Base-by-base conservation (phyloP, 441 rosid species). In the Populus tomentosa region DNA sequence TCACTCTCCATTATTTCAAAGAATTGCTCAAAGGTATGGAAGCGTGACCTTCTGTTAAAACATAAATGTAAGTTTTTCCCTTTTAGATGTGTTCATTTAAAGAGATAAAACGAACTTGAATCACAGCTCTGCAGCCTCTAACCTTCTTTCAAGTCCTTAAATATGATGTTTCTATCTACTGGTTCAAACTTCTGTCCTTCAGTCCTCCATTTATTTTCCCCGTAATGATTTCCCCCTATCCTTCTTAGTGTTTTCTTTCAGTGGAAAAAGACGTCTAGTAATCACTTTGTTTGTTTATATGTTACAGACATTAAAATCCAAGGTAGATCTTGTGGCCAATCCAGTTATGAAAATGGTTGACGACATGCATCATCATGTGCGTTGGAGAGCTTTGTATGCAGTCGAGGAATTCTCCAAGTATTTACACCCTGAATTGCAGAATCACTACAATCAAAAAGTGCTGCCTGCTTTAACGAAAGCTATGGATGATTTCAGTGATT, bases 361-460 rank as follows among this genome's bases (percentile, higher is more conserved):
- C 30, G 85, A 89, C 84, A 83, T 84, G 26, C 88, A 88, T 79
- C 86, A 86, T 16, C 90, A 84, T 10, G 93, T 84, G 53, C 84
- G 86, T 21, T 86, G 88, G 90, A 90, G 89, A 30, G 93, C 91
- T 61, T 84, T 89, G 26, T 84, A 86, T 82, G 91, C 91, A 26
- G 73, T 89, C 65, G 87, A 88, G 63, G 89, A 84, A 77, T 77
- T 88, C 72, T 88, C 89, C 64, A 87, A 86, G 6, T 85, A 85
- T 56, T 78, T 89, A 80, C 87, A 88, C 70, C 93, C 89, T 26
- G 88, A 84, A 5, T 81, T 89, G 79, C 91, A 86, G 78, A 71
- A 67, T 38, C 86, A 85, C 70, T 85, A 82, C 80, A 85, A 88
- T 76, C 86, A 82, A 7, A 75, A 78, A 75, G 89, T 89, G 73